Percentiles rank a stretch among this genome's conserved stretches.
phyloP scores from a whole-genome alignment of 2,329 filamentous ascomycete genomes.

The Amesomyces nigricolor region DNA sequence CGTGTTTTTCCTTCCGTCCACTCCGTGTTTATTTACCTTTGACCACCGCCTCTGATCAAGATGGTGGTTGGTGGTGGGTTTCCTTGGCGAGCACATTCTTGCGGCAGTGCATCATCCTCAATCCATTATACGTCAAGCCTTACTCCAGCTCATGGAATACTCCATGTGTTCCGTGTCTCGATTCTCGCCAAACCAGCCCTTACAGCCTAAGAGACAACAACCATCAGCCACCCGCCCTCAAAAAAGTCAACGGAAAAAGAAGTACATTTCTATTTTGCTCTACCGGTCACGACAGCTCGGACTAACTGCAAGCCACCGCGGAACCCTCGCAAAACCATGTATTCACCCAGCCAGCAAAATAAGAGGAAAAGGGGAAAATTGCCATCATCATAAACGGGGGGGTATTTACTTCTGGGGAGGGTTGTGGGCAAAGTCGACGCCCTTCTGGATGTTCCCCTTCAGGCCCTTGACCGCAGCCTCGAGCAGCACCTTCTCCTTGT shows the following conservation, averaged over 20 bases:
- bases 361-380: conserved; percentile 9
- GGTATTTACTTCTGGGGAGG: conserved; percentile 77
- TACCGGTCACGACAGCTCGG: conserved; percentile 20
- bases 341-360: neutral
- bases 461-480: conserved; percentile 69
- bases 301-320: conserved; percentile 13
- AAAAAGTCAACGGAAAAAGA: neutral
- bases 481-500: conserved; percentile 85
- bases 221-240: conserved; percentile 28
- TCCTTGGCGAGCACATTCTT: too few species aligned
- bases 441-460: conserved; percentile 91
- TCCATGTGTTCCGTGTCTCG: too few species aligned
- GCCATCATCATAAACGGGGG: conserved; percentile 24
- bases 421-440: conserved; percentile 82
- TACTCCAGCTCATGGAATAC: too few species aligned
- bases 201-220: conserved; percentile 30
- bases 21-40: too few species aligned
- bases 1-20: too few species aligned
- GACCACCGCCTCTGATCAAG: too few species aligned
- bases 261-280: conserved; percentile 23
- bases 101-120: too few species aligned
- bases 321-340: conserved; percentile 1
- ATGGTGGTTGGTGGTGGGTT: too few species aligned
- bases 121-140: too few species aligned
- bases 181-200: too few species aligned